Percentiles rank a stretch among this genome's conserved stretches.
phyloP scores from a whole-genome alignment of 2,329 filamentous ascomycete species.

The Monilinia polystroma region DNA sequence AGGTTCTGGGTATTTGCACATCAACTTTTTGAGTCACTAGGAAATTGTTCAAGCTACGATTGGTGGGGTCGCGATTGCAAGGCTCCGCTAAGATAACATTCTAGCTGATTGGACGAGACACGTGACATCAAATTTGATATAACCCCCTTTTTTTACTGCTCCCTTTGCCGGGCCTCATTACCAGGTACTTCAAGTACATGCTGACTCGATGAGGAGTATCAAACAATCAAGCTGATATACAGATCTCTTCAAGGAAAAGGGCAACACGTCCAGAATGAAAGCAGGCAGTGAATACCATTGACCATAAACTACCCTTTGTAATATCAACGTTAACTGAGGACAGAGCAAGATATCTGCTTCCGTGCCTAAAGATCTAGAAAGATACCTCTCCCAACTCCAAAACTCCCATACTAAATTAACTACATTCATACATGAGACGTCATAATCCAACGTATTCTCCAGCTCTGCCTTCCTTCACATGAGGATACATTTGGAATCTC shows the following conservation, averaged over 20 bases:
- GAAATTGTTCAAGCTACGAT: conserved; percentile 22
- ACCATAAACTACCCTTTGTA: conserved; percentile 3
- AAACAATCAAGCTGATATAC: not conserved
- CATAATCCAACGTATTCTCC: conserved; percentile 18
- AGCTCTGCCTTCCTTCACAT: conserved; percentile 60
- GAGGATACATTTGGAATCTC: conserved; percentile 75
- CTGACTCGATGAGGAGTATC: not conserved
- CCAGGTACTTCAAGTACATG: not conserved
- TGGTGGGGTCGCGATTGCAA: conserved; percentile 23
- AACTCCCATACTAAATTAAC: conserved; percentile 20
- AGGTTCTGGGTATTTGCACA: not conserved
- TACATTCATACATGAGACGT: conserved; percentile 15
- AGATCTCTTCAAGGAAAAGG: conserved; percentile 5
- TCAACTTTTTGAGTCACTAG: conserved; percentile 24
- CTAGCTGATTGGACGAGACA: conserved; percentile 10
- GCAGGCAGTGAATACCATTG: conserved; percentile 5
- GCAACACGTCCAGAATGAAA: not conserved
- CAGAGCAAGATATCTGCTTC: conserved; percentile 10
- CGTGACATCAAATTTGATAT: conserved; percentile 10
- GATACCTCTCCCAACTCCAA: conserved; percentile 22
- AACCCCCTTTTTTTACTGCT: conserved; percentile 14
- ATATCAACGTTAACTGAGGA: conserved; percentile 3
- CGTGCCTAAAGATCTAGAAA: conserved; percentile 15
- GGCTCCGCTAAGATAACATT: conserved; percentile 24
- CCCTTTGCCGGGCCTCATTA: not conserved